These are phyloP conservation scores for Cinnamomum chago DNA, from an alignment of 164 flowering plant species.

Conservation along the genomic window DNA sequence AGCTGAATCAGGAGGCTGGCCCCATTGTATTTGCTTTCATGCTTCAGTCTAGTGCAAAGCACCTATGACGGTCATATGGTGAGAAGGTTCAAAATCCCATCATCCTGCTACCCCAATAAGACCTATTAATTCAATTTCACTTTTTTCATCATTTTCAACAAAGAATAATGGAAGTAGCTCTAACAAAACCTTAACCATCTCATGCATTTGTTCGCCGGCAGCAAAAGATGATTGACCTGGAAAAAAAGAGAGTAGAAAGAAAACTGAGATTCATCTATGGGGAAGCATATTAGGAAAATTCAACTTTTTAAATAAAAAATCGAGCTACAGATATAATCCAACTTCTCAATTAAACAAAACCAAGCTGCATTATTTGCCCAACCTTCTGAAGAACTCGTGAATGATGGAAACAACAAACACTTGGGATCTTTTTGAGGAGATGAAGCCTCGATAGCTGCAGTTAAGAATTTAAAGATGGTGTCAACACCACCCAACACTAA, in stretches of 20 bases:
- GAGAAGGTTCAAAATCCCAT: background rate
- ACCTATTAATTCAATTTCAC: background rate
- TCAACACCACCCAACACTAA: background rate
- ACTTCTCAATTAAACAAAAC: background rate
- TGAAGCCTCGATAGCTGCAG: slow-evolving; percentile 83
- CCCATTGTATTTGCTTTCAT: too few species aligned
- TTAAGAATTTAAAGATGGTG: slow-evolving; percentile 11
- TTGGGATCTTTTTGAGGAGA: slow-evolving; percentile 84
- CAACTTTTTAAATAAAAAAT: background rate
- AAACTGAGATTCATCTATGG: background rate
- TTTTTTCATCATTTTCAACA: background rate
- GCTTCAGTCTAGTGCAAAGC: background rate
- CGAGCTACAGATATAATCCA: background rate
- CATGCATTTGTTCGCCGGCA: slow-evolving; percentile 80
- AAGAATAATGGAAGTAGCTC: slow-evolving; percentile 1
- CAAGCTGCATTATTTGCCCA: background rate
- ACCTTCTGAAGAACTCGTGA: slow-evolving; percentile 47
- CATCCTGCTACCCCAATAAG: background rate
- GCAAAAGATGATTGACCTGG: slow-evolving; percentile 59
- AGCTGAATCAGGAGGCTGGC: too few species aligned
- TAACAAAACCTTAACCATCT: slow-evolving; percentile 66
- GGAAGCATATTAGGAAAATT: background rate
- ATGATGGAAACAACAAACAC: slow-evolving; percentile 47
- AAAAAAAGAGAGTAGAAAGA: background rate
- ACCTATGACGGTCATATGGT: background rate